Evolutionary conservation across 176 grass and related monocot genomes (phyloP), one percentile per base, ranked within the genome.

Genomic region (Coix lacrymajobi): DNA sequence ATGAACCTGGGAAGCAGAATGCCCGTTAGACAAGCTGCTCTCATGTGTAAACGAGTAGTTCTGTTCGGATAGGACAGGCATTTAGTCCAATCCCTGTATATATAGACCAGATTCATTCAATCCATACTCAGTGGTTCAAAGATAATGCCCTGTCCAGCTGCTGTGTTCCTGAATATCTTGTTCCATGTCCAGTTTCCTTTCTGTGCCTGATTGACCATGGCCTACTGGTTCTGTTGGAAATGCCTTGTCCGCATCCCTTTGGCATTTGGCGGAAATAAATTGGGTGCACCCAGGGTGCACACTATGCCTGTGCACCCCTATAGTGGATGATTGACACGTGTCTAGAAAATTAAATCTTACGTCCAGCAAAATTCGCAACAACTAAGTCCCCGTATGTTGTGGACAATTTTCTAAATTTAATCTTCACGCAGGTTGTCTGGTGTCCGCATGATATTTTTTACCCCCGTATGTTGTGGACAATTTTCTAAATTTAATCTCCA

Each of bases 71-170:
- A 69, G 61, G 75, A 69, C 84, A 58, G 26, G 60, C 65, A 75
- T 29, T 58, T 69, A 49, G 57, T 63, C 75, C 49, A 67, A 79
- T 75, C 88, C 62, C 67, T 90, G 84, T 87, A 69, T 75, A 83
- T 90, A 87, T 46, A 52, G 39, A 86, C 76, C 84, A 90, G 68
- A 67, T 90, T 86, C 84, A 86, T 90, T 83, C 79, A 83, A 79
- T 79, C 75, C 69, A 69, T 83, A 87, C 68, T 79, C 68, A 43
- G 68, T 87, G 88, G 58, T 86, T 87, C 80, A 79, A 79, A 51
- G 37, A 68, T 51, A 30, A 63, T 68, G 52, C 11, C n/a, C 30
- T 31, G 39, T 22, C 22, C 12, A 19, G 45, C 17, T 33, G 37
- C 39, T 74, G 11, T 14, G 66, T 61, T 82, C 67, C 19, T 70